Percentiles rank a stretch among this genome's conserved stretches.
Evolutionary conservation across 1,284 basidiomycete genomes (phyloP).

Genomic region (Malassezia sympodialis): DNA sequence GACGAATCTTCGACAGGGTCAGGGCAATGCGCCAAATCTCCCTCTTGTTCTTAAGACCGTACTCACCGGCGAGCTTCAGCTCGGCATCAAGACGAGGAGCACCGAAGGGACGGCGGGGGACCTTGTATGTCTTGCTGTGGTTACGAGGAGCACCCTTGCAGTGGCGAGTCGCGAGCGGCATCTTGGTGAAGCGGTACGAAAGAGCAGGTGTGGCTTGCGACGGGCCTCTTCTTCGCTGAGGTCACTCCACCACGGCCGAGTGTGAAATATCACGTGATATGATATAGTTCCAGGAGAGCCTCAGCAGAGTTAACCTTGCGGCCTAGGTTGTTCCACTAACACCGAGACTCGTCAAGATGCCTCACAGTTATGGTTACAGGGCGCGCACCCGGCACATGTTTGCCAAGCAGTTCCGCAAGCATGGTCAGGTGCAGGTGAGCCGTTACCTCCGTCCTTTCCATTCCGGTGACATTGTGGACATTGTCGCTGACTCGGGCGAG

Average conservation of each 20-base stretch:
- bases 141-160: slow-evolving; percentile 43
- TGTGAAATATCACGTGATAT: slow-evolving; percentile 14
- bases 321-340: not conserved
- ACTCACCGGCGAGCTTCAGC: slow-evolving; percentile 99
- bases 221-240: slow-evolving; percentile 8
- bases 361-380: slow-evolving; percentile 99
- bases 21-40: slow-evolving; percentile 99
- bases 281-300: slow-evolving; percentile 12
- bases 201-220: not conserved
- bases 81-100: slow-evolving; percentile 97
- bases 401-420: slow-evolving; percentile 56
- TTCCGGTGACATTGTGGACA: slow-evolving; percentile 97
- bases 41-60: slow-evolving; percentile 99
- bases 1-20: slow-evolving; percentile 93
- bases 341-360: slow-evolving; percentile 56
- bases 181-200: slow-evolving; percentile 11
- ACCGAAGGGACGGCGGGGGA: slow-evolving; percentile 94
- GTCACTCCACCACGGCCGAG: slow-evolving; percentile 9
- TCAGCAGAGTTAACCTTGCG: not conserved
- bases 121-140: slow-evolving; percentile 51
- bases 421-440: slow-evolving; percentile 79
- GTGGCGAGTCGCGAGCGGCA: slow-evolving; percentile 37
- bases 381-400: slow-evolving; percentile 99
- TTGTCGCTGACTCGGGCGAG: slow-evolving; percentile 96
- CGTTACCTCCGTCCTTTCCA: slow-evolving; percentile 88